Conservation (phyloP, 1,284 basidiomycete species). For the Ustilago loliicola region DNA sequence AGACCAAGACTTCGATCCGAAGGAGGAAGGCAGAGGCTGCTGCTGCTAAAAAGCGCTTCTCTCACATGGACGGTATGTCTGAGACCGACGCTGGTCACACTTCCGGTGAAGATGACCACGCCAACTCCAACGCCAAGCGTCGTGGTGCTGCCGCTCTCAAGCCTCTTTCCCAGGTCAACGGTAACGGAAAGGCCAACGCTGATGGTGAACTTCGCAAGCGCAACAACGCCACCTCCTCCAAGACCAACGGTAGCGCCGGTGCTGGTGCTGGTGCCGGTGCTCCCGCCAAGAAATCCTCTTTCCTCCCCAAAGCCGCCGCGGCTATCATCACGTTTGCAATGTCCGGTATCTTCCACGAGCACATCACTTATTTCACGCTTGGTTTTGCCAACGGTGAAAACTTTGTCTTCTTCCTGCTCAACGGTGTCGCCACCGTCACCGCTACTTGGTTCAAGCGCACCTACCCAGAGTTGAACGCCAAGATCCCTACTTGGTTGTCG, state of each 20-base stretch:
- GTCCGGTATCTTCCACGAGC: conserved; percentile 67
- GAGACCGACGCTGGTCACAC: conserved; percentile 62
- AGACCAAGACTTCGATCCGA: conserved; percentile 42
- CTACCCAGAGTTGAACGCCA: conserved; percentile 55
- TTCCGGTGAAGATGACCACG: conserved; percentile 57
- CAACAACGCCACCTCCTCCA: conserved; percentile 20
- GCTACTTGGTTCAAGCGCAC: conserved; percentile 63
- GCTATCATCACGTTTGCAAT: conserved; percentile 67
- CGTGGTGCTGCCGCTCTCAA: conserved; percentile 38
- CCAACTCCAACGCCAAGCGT: conserved; percentile 13
- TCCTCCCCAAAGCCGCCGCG: conserved; percentile 61
- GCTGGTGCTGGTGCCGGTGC: conserved; percentile 4
- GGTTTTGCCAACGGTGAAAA: conserved; percentile 66
- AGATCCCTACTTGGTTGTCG: conserved; percentile 58
- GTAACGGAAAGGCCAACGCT: conserved; percentile 13
- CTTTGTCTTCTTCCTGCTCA: conserved; percentile 68
- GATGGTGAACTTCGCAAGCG: conserved; percentile 31
- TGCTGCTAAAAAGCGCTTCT: conserved; percentile 21
- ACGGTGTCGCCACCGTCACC: conserved; percentile 64
- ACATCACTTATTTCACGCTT: conserved; percentile 64
- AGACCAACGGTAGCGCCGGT: conserved; percentile 20
- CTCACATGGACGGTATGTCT: conserved; percentile 62
- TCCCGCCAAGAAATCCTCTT: conserved; percentile 41
- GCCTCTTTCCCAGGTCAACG: conserved; percentile 37
- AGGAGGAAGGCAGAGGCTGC: conserved; percentile 26